Percentiles rank a stretch among this genome's conserved stretches.
Evolutionary conservation across 805 yeast genomes (phyloP).

Genomic region (Cyberlindnera euphorbiae): DNA sequence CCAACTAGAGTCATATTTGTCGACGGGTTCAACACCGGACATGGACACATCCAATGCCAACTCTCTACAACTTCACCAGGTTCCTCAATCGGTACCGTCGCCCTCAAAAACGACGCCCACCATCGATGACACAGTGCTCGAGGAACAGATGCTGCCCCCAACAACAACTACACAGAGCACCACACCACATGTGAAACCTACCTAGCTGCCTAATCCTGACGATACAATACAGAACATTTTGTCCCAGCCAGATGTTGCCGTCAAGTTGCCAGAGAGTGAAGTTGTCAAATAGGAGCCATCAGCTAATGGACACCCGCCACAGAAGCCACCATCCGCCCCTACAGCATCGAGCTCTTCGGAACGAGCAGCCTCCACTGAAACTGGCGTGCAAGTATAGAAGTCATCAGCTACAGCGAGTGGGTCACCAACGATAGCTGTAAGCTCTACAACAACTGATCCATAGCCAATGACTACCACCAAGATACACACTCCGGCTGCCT

Average conservation of each 20-base stretch:
- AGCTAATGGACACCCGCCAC: neutral
- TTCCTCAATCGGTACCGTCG: neutral
- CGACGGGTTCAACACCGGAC: conserved; percentile 15
- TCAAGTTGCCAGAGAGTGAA: conserved; percentile 1
- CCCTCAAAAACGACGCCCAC: neutral
- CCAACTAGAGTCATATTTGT: conserved; percentile 15
- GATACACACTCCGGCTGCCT: too few relatives aligned
- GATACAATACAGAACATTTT: conserved; percentile 15
- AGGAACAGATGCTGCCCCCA: conserved; percentile 1
- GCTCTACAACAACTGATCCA: too few relatives aligned
- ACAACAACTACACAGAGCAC: too few relatives aligned
- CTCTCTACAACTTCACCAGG: conserved; percentile 16
- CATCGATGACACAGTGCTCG: neutral
- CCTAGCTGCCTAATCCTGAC: conserved; percentile 9
- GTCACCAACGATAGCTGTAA: too few relatives aligned
- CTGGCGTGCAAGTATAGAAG: too few relatives aligned
- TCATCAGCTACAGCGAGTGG: too few relatives aligned
- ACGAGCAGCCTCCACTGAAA: too few relatives aligned
- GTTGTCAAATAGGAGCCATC: conserved; percentile 3
- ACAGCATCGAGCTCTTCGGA: too few relatives aligned
- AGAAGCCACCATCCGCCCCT: neutral
- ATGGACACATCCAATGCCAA: conserved; percentile 5
- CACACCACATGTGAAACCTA: neutral
- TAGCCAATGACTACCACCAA: too few relatives aligned
- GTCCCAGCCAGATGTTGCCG: conserved; percentile 6